Evolutionary conservation across 23 red algal species (phyloP), one percentile per base, ranked within the genome.

Genomic region (Pyropia haitanensis): DNA sequence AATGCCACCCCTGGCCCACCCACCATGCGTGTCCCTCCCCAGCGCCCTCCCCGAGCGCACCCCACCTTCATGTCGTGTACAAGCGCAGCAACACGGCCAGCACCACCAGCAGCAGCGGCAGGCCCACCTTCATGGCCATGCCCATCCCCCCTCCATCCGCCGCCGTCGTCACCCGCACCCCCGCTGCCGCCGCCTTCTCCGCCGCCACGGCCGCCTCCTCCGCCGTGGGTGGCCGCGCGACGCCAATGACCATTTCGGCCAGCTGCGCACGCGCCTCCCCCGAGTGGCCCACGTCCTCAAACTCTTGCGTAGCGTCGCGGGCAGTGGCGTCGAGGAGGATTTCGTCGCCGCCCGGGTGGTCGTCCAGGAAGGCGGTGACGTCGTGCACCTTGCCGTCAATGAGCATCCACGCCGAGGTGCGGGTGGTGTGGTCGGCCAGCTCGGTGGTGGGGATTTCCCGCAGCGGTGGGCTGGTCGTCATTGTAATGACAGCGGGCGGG

Each of bases 231-330:
- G 80, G 76, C 25, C 90, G 81, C 25, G 86, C 15, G 0, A 64
- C 67, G 16, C 94, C 94, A 23, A 91, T 80, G 32, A 67, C 63
- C 18, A 88, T 60, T 20, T 98, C 83, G 9, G 80, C 68, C 39
- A 90, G 60, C 67, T 84, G 70, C 51, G 85, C 63, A 3, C 94
- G 87, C 12, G 94, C 94, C 24, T 89, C 85, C n/a, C 67, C 53
- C 18, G 85, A 91, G 65, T 98, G 94, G 12, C 94, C 94, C 2
- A 98, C 94, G 60, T 98, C 94, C 74, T 98, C 94, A 64, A 98
- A 98, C 67, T 98, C 94, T 22, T 86, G 79, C 39, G 85, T 90
- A 0, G 94, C 80, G 49, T 98, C 85, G n/a, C 94, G 79, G 18
- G 78, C 92, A 9, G 92, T 78, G 16, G 88, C 82, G 63, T 98